Evolutionary conservation across 768 basidiomycete species (phyloP), one percentile per base, ranked within the genome.

Genomic region (Fomitopsis serialis): DNA sequence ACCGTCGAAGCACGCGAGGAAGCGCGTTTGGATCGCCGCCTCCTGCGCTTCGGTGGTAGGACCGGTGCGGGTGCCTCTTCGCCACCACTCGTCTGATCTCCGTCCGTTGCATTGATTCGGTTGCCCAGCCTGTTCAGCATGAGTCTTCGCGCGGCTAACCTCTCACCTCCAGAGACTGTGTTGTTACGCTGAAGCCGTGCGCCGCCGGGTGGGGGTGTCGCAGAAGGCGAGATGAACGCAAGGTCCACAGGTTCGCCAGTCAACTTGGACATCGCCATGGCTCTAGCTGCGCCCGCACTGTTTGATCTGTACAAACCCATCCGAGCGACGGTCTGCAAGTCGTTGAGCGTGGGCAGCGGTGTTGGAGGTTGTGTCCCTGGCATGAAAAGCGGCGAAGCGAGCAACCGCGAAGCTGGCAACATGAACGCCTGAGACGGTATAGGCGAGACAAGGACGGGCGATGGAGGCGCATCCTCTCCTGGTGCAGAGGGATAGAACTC

Each of bases 281-380:
- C 78, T 45, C 87, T 79, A 21, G 87, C 89, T n/a, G 89, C 63
- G 1, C 66, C 77, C 11, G 82, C 90, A 63, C 93, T 95, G 66
- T 95, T 94, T 2, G 94, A 95, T 19, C 94, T 85, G 63, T 90
- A 85, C 2, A 97, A 78, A 15, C 87, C 86, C 17, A 70, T 61
- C 24, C 62, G 58, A 45, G 58, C 56, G 36, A 61, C 65, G 55
- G 57, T 64, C 64, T 85, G 85, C 35, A 95, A 72, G 21, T 86
- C 88, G 61, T 91, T 87, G 6, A 96, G 74, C 3, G 89, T 81
- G 0, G 91, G 91, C 34, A 87, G 68, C 17, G 88, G 86, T 2
- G 83, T 84, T 7, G 84, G 74, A 2, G 85, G 80, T 5, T 85
- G 79, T 17, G 81, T 78, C 13, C 80, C 81, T n/a, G 84, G 80